Percentiles rank a stretch among this genome's conserved stretches.
These are phyloP conservation scores for Wickerhamiella shivajii DNA, from an alignment of 805 yeast species.

Conservation along the genomic window DNA sequence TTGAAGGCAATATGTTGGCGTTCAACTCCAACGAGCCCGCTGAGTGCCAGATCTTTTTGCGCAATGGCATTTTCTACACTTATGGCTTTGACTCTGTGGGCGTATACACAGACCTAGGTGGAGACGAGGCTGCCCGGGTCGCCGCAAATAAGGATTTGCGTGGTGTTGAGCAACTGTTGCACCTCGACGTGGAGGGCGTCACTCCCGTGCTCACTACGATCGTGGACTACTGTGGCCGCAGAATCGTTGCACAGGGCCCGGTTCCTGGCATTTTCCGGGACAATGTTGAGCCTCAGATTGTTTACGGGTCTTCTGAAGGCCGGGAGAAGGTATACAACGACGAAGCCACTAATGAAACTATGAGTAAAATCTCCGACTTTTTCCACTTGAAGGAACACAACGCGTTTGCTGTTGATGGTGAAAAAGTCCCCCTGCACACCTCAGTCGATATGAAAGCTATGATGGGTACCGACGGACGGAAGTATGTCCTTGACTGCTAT, in stretches of 20 bases:
- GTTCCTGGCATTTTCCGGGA: conserved; percentile 75
- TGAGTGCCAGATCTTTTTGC: conserved; percentile 50
- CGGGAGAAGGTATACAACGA: conserved; percentile 35
- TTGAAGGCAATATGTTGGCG: conserved; percentile 59
- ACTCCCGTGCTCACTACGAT: conserved; percentile 67
- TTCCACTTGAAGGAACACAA: conserved; percentile 66
- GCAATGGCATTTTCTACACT: conserved; percentile 79
- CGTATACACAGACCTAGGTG: conserved; percentile 51
- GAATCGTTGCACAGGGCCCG: conserved; percentile 86
- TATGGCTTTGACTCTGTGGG: conserved; percentile 60
- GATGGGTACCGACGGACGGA: conserved; percentile 69
- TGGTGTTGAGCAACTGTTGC: conserved; percentile 54
- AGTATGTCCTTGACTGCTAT: conserved; percentile 71
- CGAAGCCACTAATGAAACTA: conserved; percentile 37
- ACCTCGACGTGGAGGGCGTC: conserved; percentile 46
- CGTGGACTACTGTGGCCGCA: conserved; percentile 78
- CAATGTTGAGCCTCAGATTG: conserved; percentile 35
- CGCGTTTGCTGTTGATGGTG: conserved; percentile 35
- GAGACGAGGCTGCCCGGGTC: conserved; percentile 73
- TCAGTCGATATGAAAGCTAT: conserved; percentile 70
- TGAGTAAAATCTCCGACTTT: conserved; percentile 50
- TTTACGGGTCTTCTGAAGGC: conserved; percentile 63
- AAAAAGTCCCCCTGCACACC: conserved; percentile 38
- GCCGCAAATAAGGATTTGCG: conserved; percentile 66
- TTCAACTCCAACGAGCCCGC: conserved; percentile 64